Evolutionary conservation across 306 rosid genomes (phyloP), one percentile per base, ranked within the genome.

Genomic region (Lathyrus sativus): DNA sequence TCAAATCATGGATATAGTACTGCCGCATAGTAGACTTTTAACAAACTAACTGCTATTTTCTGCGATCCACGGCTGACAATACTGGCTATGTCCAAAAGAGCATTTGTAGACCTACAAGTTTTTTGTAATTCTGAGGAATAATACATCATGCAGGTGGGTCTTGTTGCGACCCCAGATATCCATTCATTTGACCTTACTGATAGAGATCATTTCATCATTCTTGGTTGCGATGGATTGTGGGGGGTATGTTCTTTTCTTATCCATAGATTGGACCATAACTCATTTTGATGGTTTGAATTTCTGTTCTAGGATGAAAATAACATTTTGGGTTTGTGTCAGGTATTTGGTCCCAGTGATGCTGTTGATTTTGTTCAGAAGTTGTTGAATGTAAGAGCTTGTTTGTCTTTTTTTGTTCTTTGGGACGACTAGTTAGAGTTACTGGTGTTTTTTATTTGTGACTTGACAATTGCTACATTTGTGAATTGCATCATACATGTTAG

Each of bases 201-300:
- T 49, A 82, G 90, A 79, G 98, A 87, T 69, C 89, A 76, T 76
- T 92, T 92, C 84, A 85, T 92, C 56, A 89, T 92, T 77, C 96
- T 92, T 74, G 98, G 98, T 62, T 92, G 96, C 42, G 96, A 92
- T 72, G 95, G 98, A 80, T 85, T 92, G 73, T 92, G 98, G 96
- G 98, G 95, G 80, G 98, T 92, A 82, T 64, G 79, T 51, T 62
- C 53, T 62, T 67, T 66, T 69, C 58, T 26, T 60, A 9, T 65
- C 41, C 46, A 49, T 13, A 17, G 14, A 11, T 28, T 48, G 31
- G 53, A n/a, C 11, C 7, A 33, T 72, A 8, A 48, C 65, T 66
- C 18, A 17, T 69, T 77, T 73, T 49, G 28, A 68, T 64, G 72
- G 62, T 70, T 77, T 65, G 67, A 14, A 39, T 74, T 17, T 28